Conservation (phyloP, 78 protist species). For the Dictyostelium discoideum region dicty_2.7 NC_007089.4:373501-374000, state of each 20-base stretch:
- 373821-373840: not conserved
- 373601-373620: not conserved
- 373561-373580: conserved; percentile 4
- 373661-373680: not conserved
- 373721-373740: not conserved
- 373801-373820: not conserved
- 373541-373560: not conserved
- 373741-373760: conserved; percentile 3
- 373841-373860: not conserved
- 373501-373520: not conserved
- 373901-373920: not conserved
- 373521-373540: not conserved
- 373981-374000: not conserved
- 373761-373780: conserved; percentile 11
- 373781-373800: not conserved
- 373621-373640: not conserved
- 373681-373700: too few relatives aligned
- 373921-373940: not conserved
- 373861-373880: not conserved
- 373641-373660: not conserved
- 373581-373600: not conserved
- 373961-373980: not conserved
- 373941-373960: not conserved
- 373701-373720: too few relatives aligned
- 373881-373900: not conserved